A percentile compares a stretch with the other conserved stretches of the same genome.
phyloP scores from a whole-genome alignment of 1,284 basidiomycete genomes.

The Phellopilus nigrolimitatus region DNA sequence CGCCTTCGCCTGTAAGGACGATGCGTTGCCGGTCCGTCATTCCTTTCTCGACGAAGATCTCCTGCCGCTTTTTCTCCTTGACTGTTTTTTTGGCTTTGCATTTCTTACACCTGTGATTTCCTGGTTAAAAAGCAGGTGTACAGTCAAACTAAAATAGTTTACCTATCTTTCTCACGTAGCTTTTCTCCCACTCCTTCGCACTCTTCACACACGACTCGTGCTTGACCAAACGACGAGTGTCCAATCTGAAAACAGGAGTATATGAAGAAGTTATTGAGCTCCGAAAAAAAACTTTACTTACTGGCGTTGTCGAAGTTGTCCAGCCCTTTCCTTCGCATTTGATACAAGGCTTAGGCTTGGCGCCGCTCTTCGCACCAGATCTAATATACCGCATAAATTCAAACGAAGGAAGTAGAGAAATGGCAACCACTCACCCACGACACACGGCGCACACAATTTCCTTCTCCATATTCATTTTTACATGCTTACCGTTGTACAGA shows the following conservation, averaged over 20 bases:
- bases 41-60: constrained; percentile 85
- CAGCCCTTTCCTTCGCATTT: constrained; percentile 84
- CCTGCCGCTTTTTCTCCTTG: constrained; percentile 85
- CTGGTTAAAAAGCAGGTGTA: background rate
- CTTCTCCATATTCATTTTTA: constrained; percentile 88
- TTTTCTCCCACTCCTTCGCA: constrained; percentile 81
- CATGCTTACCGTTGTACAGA: constrained; percentile 86
- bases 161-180: constrained; percentile 87
- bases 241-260: constrained; percentile 37
- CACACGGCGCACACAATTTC: constrained; percentile 78
- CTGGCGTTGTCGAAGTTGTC: constrained; percentile 53
- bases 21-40: constrained; percentile 84
- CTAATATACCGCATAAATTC: constrained; percentile 34
- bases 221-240: constrained; percentile 45
- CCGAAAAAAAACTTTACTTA: constrained; percentile 23
- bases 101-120: constrained; percentile 76
- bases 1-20: constrained; percentile 84
- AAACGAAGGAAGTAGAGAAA: constrained; percentile 6
- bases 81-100: constrained; percentile 87
- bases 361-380: constrained; percentile 74
- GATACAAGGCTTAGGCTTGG: constrained; percentile 77
- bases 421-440: constrained; percentile 58
- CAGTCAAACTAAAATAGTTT: constrained; percentile 23
- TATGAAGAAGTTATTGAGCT: background rate
- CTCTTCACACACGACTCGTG: constrained; percentile 61